Evolutionary conservation across 257 asterid species (phyloP).

Genomic region (Nicotiana obtusifolia): DNA sequence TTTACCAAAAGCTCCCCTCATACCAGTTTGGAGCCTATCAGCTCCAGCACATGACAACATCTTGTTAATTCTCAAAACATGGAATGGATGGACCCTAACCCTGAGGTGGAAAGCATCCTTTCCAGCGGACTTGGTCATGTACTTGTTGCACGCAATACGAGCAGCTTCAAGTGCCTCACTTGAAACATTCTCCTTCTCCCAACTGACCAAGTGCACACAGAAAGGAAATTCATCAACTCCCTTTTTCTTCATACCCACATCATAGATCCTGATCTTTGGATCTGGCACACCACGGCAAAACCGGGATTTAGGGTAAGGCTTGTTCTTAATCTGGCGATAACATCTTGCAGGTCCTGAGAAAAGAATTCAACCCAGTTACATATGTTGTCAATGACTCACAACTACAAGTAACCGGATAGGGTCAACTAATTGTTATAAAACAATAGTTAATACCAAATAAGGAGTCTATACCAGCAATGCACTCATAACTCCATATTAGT

Average conservation of each 20-base stretch:
- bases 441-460: background rate
- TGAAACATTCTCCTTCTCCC: conserved; percentile 22
- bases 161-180: conserved; percentile 24
- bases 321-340: conserved; percentile 22
- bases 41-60: conserved; percentile 26
- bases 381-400: background rate
- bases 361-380: background rate
- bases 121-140: conserved; percentile 22
- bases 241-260: conserved; percentile 19
- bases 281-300: conserved; percentile 24
- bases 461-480: background rate
- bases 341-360: conserved; percentile 21
- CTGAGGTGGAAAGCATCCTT: conserved; percentile 20
- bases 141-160: conserved; percentile 24
- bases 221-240: conserved; percentile 22
- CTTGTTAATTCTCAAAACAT: conserved; percentile 21
- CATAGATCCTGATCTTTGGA: conserved; percentile 22
- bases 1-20: conserved; percentile 23
- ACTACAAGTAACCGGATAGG: background rate
- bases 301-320: conserved; percentile 20
- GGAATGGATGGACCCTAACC: conserved; percentile 24
- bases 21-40: conserved; percentile 25
- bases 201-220: conserved; percentile 21
- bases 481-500: background rate
- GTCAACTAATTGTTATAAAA: background rate